Conservation (phyloP, 441 rosid species). For the Francoa sonchifolia region DNA sequence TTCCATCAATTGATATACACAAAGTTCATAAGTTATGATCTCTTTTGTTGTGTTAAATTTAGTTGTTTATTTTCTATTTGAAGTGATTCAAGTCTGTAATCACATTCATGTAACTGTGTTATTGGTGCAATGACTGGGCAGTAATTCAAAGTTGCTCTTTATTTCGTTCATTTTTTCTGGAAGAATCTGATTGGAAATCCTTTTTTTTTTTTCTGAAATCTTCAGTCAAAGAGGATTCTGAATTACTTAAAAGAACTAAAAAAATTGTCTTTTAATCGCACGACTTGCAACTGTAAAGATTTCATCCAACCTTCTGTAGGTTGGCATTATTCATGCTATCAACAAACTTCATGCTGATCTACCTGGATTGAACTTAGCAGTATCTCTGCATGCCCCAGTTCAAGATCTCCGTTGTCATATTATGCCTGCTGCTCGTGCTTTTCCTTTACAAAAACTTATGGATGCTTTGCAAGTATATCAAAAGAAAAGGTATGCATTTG, state of each 20-base stretch:
- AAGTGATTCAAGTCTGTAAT: not conserved
- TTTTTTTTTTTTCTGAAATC: too few species aligned
- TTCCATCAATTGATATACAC: not conserved
- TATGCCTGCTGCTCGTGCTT: conserved; percentile 98
- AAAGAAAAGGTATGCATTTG: conserved; percentile 42
- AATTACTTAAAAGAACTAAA: too few species aligned
- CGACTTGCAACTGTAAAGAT: conserved; percentile 14
- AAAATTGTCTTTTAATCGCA: conserved; percentile 4
- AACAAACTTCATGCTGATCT: conserved; percentile 80
- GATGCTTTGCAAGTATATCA: conserved; percentile 59
- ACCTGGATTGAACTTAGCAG: conserved; percentile 89
- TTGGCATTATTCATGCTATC: conserved; percentile 83
- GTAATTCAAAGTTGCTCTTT: too few species aligned
- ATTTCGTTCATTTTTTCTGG: too few species aligned
- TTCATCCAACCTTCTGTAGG: conserved; percentile 34
- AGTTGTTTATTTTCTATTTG: not conserved
- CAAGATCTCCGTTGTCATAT: conserved; percentile 91
- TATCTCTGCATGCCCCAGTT: conserved; percentile 89
- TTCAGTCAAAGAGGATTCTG: too few species aligned
- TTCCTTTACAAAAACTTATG: conserved; percentile 94
- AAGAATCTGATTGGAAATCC: too few species aligned
- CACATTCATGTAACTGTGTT: too few species aligned
- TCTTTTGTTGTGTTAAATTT: not conserved
- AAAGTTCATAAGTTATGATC: not conserved
- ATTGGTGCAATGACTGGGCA: not conserved